These are phyloP conservation scores for Irineochytrium annulatum DNA, from an alignment of 192 early-diverging fungal genomes.

Conservation along the genomic window DNA sequence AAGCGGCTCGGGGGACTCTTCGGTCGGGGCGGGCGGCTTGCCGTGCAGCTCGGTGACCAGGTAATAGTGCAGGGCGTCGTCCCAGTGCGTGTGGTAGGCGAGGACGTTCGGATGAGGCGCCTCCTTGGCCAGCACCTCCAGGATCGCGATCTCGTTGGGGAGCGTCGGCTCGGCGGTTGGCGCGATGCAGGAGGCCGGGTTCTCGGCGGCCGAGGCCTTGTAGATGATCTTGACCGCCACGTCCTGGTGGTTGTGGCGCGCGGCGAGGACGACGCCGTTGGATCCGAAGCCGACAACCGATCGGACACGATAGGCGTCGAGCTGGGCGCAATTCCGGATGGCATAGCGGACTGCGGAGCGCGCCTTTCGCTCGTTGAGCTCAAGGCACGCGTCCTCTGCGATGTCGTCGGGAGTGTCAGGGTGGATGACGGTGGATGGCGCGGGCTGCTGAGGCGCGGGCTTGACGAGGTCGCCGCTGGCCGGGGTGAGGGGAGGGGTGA, in stretches of 20 bases:
- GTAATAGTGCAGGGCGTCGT: constrained; percentile 25
- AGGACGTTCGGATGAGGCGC: constrained; percentile 2
- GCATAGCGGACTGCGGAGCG: constrained; percentile 11
- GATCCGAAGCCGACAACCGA: constrained; percentile 24
- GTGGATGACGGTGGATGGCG: no score
- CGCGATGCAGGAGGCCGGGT: neutral
- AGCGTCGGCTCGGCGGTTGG: no score
- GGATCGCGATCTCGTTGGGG: constrained; percentile 11
- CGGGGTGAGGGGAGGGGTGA: no score
- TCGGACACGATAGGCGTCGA: constrained; percentile 2
- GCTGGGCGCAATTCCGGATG: neutral
- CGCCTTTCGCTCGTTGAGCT: constrained; percentile 8
- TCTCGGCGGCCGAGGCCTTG: no score
- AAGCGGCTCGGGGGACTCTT: neutral
- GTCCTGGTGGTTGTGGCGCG: neutral
- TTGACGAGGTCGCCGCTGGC: no score
- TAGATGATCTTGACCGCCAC: neutral
- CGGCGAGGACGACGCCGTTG: constrained; percentile 21
- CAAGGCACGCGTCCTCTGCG: no score
- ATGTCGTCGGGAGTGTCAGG: no score
- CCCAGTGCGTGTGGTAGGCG: constrained; percentile 7
- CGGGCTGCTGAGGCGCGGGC: no score
- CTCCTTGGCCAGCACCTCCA: neutral
- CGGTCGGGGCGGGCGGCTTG: neutral
- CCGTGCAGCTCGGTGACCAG: constrained; percentile 10